Percentiles rank a stretch among this genome's conserved stretches.
Conservation (phyloP, 805 yeast genomes). For the Candida berthetii region DNA sequence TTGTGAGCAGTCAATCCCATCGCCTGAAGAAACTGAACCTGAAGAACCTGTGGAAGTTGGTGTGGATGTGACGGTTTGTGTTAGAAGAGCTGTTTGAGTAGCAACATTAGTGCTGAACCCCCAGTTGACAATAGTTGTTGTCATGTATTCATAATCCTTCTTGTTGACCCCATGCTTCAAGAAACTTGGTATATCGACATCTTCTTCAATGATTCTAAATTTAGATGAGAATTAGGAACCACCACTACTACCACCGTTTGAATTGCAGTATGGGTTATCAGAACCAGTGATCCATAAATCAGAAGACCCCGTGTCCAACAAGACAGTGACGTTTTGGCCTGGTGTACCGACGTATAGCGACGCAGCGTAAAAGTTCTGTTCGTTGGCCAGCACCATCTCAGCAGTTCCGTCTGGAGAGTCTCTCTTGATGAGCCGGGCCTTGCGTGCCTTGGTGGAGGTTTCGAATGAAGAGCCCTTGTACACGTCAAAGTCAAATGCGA, state of each 20-base stretch:
- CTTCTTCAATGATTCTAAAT: constrained; percentile 5
- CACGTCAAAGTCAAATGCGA: constrained; percentile 1
- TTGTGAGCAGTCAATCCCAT: constrained; percentile 29
- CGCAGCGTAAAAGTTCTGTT: constrained; percentile 38
- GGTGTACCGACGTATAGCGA: constrained; percentile 50
- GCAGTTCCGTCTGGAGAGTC: constrained; percentile 20
- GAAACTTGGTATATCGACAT: background rate
- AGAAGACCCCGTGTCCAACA: constrained; percentile 74
- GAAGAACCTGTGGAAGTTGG: background rate
- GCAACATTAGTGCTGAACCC: background rate
- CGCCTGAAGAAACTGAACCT: constrained; percentile 3
- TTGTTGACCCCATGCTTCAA: background rate
- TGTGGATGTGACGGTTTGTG: background rate
- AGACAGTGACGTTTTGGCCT: constrained; percentile 43
- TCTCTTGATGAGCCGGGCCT: constrained; percentile 14
- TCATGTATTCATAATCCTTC: constrained; percentile 1
- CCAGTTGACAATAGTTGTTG: constrained; percentile 2
- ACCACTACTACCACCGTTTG: constrained; percentile 4
- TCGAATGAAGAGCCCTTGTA: constrained; percentile 2
- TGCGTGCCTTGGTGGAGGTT: constrained; percentile 1
- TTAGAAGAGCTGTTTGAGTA: background rate
- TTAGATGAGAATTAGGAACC: background rate
- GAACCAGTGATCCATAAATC: constrained; percentile 61
- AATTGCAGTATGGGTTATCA: constrained; percentile 39
- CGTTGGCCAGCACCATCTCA: constrained; percentile 29